A percentile compares a stretch with the other conserved stretches of the same genome.
Evolutionary conservation across 768 basidiomycete species (phyloP).

Genomic region (Kwoniella newhampshirensis): DNA sequence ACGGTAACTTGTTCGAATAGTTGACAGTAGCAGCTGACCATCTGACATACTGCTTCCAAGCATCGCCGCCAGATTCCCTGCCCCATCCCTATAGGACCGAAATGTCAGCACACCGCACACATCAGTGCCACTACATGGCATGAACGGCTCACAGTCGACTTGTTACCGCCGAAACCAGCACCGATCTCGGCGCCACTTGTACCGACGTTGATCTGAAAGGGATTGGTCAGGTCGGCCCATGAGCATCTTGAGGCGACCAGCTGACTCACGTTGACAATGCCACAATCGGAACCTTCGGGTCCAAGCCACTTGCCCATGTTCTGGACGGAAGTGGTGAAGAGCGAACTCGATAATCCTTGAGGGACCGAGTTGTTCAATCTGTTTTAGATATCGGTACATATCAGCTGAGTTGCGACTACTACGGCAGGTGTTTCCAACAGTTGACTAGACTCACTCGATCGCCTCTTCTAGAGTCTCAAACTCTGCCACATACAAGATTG

Average conservation of each 20-base stretch:
- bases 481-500: slow-evolving; percentile 79
- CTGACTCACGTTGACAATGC: slow-evolving; percentile 79
- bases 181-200: slow-evolving; percentile 73
- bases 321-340: slow-evolving; percentile 83
- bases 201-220: slow-evolving; percentile 63
- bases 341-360: slow-evolving; percentile 49
- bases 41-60: slow-evolving; percentile 96
- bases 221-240: not conserved
- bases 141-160: slow-evolving; percentile 34
- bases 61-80: slow-evolving; percentile 92
- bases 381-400: not conserved
- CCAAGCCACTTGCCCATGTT: slow-evolving; percentile 91
- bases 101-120: slow-evolving; percentile 67
- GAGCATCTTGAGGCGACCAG: not conserved
- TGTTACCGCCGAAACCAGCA: slow-evolving; percentile 77
- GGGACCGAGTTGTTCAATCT: slow-evolving; percentile 48
- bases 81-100: slow-evolving; percentile 58
- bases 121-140: not conserved
- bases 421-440: slow-evolving; percentile 48
- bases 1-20: slow-evolving; percentile 80
- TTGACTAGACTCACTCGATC: slow-evolving; percentile 57
- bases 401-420: too few species aligned
- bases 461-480: slow-evolving; percentile 64
- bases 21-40: slow-evolving; percentile 82
- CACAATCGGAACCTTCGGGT: slow-evolving; percentile 80